Evolutionary conservation across 176 grass and related monocot species (phyloP), one percentile per base, ranked within the genome.

Genomic region (Echinochloa phyllopogon): DNA sequence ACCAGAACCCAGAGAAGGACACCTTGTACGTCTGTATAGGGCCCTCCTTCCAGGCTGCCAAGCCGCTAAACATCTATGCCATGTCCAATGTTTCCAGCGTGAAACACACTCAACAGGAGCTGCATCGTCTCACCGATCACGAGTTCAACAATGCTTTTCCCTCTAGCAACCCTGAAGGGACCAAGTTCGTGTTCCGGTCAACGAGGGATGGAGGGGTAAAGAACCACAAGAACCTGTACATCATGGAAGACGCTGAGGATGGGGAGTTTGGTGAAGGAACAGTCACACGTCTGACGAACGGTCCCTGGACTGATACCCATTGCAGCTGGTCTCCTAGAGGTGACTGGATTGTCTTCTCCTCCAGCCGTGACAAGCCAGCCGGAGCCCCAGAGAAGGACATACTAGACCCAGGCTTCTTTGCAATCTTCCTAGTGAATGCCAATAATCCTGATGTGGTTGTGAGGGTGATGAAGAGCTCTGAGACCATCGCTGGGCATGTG

Each of bases 321-420:
- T 91, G 89, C 70, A 72, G 39, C 12, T 88, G 89, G 89, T 85
- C 89, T 0, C 86, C 89, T 0, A 39, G 0, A 9, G 61, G 86
- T 1, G 85, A 91, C 80, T 91, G 85, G 89, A 6, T 91, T 70
- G 89, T 81, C 56, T 88, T 88, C 85, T 91, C 89, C 2, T 91
- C 89, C 0, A 64, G 60, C 7, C 78, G 88, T 0, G 70, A 89
- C 36, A 89, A 51, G 69, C 82, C 82, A 0, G 29, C 21, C 2
- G 20, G 0, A 4, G 76, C 76, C 5, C 59, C 87, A 4, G 6
- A 55, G 52, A 21, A 55, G 6, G 18, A 55, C 52, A 8, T 20
- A 7, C 80, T 91, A 0, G 89, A 91, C 48, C 74, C 85, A 0
- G 85, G 89, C 21, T 91, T 58, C 69, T 90, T 47, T 41, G 50